Evolutionary conservation across 2,329 filamentous ascomycete species (phyloP).

Genomic region (Pseudogymnoascus sp.): DNA sequence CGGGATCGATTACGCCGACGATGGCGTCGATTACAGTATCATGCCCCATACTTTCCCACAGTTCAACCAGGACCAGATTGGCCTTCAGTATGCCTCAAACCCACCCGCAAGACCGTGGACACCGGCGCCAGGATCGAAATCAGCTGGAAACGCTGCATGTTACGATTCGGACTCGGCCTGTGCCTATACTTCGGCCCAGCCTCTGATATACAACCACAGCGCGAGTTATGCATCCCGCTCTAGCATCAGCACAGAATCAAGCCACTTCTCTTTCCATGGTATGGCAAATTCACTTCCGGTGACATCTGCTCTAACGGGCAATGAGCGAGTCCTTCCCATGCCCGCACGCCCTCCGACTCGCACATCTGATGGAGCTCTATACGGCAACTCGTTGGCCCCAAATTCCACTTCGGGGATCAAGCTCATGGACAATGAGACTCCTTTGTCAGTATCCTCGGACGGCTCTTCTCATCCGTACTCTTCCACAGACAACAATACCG

Average conservation of each 20-base stretch:
- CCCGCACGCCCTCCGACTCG: not conserved
- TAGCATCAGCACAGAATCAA: constrained; percentile 17
- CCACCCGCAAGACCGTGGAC: constrained; percentile 13
- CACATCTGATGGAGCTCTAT: not conserved
- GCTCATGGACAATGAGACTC: not conserved
- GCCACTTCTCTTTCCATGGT: constrained; percentile 14
- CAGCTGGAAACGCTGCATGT: constrained; percentile 15
- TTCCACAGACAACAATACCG: constrained; percentile 7
- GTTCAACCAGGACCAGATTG: constrained; percentile 16
- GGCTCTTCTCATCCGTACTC: constrained; percentile 31
- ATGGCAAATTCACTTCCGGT: constrained; percentile 16
- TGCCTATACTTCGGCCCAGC: constrained; percentile 15
- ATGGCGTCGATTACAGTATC: constrained; percentile 21
- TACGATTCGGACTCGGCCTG: constrained; percentile 16
- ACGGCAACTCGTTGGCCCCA: not conserved
- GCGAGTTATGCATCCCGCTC: constrained; percentile 16
- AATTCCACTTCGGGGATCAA: not conserved
- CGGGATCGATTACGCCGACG: constrained; percentile 20
- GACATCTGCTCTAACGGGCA: constrained; percentile 12
- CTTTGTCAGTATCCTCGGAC: not conserved
- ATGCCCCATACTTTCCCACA: constrained; percentile 12
- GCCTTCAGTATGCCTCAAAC: not conserved
- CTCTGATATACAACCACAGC: constrained; percentile 11
- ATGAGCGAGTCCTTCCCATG: constrained; percentile 23
- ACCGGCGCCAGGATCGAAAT: constrained; percentile 15